Conservation (phyloP, 306 rosid genomes). For the Begonia peltatifolia region DNA sequence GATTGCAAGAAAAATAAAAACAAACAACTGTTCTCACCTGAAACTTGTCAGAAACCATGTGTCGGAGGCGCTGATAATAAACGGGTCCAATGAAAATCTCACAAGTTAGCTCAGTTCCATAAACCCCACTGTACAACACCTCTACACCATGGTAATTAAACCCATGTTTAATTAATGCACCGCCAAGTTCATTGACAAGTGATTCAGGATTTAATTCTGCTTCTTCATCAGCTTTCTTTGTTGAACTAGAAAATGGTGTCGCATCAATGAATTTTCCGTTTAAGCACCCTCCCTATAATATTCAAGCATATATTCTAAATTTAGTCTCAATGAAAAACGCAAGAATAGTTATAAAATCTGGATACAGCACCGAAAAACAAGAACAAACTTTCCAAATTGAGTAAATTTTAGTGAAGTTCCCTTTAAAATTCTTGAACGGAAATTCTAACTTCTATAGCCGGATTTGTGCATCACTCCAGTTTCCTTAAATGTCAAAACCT, state of each 20-base stretch:
- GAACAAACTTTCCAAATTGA: too few relatives aligned
- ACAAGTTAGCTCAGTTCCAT: slow-evolving; percentile 78
- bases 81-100: slow-evolving; percentile 94
- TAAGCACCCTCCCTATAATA: slow-evolving; percentile 68
- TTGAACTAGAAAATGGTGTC: slow-evolving; percentile 64
- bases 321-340: too few relatives aligned
- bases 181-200: slow-evolving; percentile 85
- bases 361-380: too few relatives aligned
- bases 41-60: slow-evolving; percentile 96
- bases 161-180: slow-evolving; percentile 56
- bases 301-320: too few relatives aligned
- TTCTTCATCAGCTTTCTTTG: slow-evolving; percentile 24
- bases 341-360: too few relatives aligned
- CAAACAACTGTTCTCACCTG: slow-evolving; percentile 29
- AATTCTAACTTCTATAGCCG: too few relatives aligned
- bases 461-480: too few relatives aligned
- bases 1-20: not conserved
- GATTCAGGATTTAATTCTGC: slow-evolving; percentile 27
- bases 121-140: slow-evolving; percentile 84
- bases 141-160: slow-evolving; percentile 85
- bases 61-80: slow-evolving; percentile 89
- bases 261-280: slow-evolving; percentile 66
- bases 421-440: too few relatives aligned
- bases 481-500: too few relatives aligned
- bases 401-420: too few relatives aligned